Conservation (phyloP, 2,329 filamentous ascomycete species). For the Penicillium verrucosum region DNA sequence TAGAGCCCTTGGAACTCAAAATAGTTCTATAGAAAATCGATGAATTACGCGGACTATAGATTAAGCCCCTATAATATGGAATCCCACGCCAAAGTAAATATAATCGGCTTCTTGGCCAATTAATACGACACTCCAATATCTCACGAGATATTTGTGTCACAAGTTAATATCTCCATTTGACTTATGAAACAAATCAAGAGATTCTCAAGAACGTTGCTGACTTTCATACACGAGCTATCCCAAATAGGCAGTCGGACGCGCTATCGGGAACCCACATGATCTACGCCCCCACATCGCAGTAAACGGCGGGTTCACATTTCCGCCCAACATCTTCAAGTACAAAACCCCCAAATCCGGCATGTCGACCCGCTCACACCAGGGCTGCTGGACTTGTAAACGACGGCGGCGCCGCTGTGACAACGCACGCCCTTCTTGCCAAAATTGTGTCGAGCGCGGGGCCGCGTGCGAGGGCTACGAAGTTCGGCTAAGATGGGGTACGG, state of each 20-base stretch:
- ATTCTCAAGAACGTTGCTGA: too few species aligned
- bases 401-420: conserved; percentile 30
- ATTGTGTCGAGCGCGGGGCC: conserved; percentile 23
- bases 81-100: too few species aligned
- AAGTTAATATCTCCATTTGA: background rate
- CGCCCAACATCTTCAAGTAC: background rate
- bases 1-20: too few species aligned
- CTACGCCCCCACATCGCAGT: background rate
- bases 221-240: background rate
- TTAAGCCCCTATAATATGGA: too few species aligned
- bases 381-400: conserved; percentile 34
- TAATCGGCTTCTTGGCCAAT: background rate
- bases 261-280: background rate
- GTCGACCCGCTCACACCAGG: conserved; percentile 30
- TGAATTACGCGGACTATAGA: too few species aligned
- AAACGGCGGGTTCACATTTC: background rate
- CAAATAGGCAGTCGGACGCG: background rate
- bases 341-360: conserved; percentile 20
- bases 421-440: conserved; percentile 24
- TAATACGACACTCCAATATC: background rate
- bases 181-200: too few species aligned
- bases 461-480: conserved; percentile 33
- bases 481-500: conserved; percentile 30
- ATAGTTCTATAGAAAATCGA: too few species aligned
- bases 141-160: background rate